Evolutionary conservation across 805 yeast species (phyloP).

Genomic region (Starmerella asiatica): DNA sequence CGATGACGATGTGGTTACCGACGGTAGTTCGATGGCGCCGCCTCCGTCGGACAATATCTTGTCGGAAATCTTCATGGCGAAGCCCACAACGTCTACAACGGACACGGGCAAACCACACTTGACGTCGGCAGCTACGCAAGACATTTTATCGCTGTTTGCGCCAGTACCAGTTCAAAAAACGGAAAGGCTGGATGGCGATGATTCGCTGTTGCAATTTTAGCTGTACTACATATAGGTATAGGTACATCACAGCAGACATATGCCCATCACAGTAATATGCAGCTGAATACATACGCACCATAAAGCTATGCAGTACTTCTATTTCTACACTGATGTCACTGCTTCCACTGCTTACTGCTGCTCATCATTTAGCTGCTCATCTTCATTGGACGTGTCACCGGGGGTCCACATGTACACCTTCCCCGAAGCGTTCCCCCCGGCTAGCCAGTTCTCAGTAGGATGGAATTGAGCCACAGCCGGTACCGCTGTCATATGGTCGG

Average conservation of each 20-base stretch:
- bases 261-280: too few species aligned
- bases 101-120: not conserved
- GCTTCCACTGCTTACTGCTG: not conserved
- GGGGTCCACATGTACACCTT: constrained; percentile 51
- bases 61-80: constrained; percentile 20
- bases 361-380: too few species aligned
- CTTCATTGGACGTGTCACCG: too few species aligned
- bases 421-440: constrained; percentile 91
- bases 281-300: too few species aligned
- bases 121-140: constrained; percentile 27
- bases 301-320: not conserved
- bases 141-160: constrained; percentile 37
- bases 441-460: constrained; percentile 76
- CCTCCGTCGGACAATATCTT: constrained; percentile 17
- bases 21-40: constrained; percentile 18
- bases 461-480: constrained; percentile 84
- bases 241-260: too few species aligned
- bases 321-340: not conserved
- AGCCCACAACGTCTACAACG: constrained; percentile 13
- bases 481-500: constrained; percentile 61
- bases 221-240: not conserved
- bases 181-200: constrained; percentile 19
- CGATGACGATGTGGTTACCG: constrained; percentile 6
- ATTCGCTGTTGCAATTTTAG: constrained; percentile 25
- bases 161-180: constrained; percentile 5